Conservation (phyloP, 2,329 filamentous ascomycete species). For the Macrophomina phaseolina region DNA sequence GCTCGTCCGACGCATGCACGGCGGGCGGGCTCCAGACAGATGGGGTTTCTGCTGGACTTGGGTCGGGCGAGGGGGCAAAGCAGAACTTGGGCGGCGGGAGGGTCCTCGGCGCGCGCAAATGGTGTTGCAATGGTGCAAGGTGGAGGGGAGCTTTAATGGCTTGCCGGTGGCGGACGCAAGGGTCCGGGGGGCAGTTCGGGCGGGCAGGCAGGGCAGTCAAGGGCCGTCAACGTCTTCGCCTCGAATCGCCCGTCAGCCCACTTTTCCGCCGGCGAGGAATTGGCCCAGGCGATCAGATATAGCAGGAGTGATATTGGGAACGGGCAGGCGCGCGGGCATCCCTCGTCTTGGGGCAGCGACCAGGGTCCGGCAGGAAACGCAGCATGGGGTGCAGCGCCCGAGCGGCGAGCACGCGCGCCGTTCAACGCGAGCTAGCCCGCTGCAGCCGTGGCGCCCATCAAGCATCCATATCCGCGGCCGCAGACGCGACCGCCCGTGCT, state of each 20-base stretch:
- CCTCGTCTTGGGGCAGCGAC: conserved; percentile 13
- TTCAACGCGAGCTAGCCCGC: conserved; percentile 3
- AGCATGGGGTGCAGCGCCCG: conserved; percentile 12
- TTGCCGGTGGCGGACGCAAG: conserved; percentile 11
- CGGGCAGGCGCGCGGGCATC: conserved; percentile 20
- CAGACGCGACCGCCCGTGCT: conserved; percentile 7
- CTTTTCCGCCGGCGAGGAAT: conserved; percentile 23
- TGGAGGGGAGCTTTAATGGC: conserved; percentile 24
- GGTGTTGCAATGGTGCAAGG: conserved; percentile 26
- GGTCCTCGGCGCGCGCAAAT: conserved; percentile 24
- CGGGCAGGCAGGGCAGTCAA: conserved; percentile 23
- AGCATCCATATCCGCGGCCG: conserved; percentile 19
- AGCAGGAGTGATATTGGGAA: conserved; percentile 22
- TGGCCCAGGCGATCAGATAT: conserved; percentile 22
- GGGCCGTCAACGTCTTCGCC: conserved; percentile 18
- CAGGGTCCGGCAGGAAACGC: conserved; percentile 7
- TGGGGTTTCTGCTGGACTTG: conserved; percentile 9
- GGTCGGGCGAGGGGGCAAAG: neutral
- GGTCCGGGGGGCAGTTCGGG: conserved; percentile 13
- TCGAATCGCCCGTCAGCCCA: conserved; percentile 23
- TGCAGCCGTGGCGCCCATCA: conserved; percentile 14
- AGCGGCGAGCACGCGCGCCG: conserved; percentile 18
- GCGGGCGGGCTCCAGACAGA: conserved; percentile 19
- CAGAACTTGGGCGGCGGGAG: conserved; percentile 17
- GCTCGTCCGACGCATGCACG: conserved; percentile 20